These are phyloP conservation scores for Neurospora hispaniola DNA, from an alignment of 495 filamentous ascomycete species.

Conservation along the genomic window DNA sequence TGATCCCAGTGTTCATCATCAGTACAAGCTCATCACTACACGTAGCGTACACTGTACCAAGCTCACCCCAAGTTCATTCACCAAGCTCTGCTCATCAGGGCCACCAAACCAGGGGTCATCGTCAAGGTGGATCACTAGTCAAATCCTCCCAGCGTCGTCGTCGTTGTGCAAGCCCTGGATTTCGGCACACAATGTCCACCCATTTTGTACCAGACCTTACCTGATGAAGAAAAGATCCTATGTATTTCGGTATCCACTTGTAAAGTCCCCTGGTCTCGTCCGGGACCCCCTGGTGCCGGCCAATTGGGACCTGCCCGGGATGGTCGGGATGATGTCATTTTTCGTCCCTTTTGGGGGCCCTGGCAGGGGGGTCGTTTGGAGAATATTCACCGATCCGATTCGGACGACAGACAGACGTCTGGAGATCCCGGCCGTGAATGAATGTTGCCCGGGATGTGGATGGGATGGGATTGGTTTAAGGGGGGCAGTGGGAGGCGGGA, in stretches of 20 bases:
- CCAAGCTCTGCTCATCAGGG: too few relatives aligned
- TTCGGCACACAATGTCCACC: too few relatives aligned
- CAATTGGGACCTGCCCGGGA: neutral
- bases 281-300: neutral
- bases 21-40: too few relatives aligned
- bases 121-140: neutral
- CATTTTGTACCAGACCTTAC: too few relatives aligned
- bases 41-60: too few relatives aligned
- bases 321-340: neutral
- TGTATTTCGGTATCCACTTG: neutral
- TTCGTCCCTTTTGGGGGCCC: neutral
- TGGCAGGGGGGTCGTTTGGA: neutral
- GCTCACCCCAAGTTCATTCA: too few relatives aligned
- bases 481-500: too few relatives aligned
- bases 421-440: too few relatives aligned
- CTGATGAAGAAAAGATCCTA: neutral
- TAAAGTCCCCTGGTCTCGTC: neutral
- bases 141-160: too few relatives aligned
- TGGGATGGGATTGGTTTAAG: neutral
- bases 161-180: neutral
- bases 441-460: neutral
- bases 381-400: neutral
- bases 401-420: too few relatives aligned
- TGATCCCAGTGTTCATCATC: neutral
- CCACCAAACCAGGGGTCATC: too few relatives aligned